Percentiles rank a stretch among this genome's conserved stretches.
Conservation (phyloP, 176 grass and related monocot species). For the Musa beccarii region DNA sequence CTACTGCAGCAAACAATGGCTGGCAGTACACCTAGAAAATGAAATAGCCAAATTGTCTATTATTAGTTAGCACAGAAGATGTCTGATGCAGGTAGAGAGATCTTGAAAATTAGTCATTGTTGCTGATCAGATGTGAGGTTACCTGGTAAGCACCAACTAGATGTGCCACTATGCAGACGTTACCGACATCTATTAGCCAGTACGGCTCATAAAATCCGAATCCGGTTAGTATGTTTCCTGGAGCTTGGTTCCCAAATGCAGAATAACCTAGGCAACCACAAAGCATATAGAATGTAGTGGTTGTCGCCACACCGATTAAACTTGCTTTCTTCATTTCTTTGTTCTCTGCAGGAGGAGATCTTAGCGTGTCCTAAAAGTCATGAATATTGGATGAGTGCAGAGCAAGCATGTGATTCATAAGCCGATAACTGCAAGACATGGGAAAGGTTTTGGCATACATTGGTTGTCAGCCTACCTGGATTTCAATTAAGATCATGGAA, state of each 20-base stretch:
- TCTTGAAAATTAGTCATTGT: background rate
- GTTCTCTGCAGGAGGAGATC: constrained; percentile 67
- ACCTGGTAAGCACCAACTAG: constrained; percentile 38
- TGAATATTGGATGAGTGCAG: no score
- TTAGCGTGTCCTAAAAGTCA: constrained; percentile 57
- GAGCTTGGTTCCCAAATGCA: constrained; percentile 58
- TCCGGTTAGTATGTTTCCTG: constrained; percentile 81
- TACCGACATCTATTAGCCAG: constrained; percentile 77
- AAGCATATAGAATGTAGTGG: constrained; percentile 74
- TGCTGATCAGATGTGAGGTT: background rate
- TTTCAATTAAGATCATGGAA: constrained; percentile 91
- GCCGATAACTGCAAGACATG: background rate
- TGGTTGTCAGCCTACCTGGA: constrained; percentile 39
- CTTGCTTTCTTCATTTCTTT: constrained; percentile 81
- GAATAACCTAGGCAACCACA: constrained; percentile 80
- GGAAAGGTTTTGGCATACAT: background rate
- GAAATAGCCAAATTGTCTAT: background rate
- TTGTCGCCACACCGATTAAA: constrained; percentile 56
- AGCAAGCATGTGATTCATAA: background rate
- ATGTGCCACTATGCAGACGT: constrained; percentile 77
- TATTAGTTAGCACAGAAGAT: background rate
- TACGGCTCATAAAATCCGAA: constrained; percentile 87
- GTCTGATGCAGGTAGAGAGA: no score
- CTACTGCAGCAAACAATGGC: constrained; percentile 56
- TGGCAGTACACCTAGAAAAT: constrained; percentile 54